phyloP scores from a whole-genome alignment of 1,284 basidiomycete genomes.

The Acaromyces ingoldii region DNA sequence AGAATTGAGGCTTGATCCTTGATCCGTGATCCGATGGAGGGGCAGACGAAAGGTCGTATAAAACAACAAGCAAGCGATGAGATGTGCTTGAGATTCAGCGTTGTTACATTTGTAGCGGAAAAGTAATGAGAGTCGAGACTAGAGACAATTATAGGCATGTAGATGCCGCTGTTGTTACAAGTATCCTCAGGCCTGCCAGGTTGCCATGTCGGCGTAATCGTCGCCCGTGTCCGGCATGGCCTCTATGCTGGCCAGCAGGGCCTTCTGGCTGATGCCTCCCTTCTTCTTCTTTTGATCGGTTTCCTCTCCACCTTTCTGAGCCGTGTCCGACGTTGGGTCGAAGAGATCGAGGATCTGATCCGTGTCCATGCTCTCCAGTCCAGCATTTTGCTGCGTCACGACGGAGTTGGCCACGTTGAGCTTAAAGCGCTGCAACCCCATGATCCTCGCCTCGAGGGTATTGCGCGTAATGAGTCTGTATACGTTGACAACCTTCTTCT shows the following conservation, averaged over 20 bases:
- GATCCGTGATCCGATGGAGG: too few relatives aligned
- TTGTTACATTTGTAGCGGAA: too few relatives aligned
- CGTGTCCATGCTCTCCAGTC: constrained; percentile 90
- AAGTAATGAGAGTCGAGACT: too few relatives aligned
- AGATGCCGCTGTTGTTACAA: too few relatives aligned
- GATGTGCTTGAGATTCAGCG: too few relatives aligned
- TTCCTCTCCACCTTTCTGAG: constrained; percentile 16
- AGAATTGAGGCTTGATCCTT: too few relatives aligned
- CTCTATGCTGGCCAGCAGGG: constrained; percentile 51
- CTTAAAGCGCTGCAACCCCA: constrained; percentile 96
- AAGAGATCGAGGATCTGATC: constrained; percentile 95
- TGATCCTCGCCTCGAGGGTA: constrained; percentile 98
- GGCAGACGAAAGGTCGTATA: too few relatives aligned
- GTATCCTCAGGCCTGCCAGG: constrained; percentile 21
- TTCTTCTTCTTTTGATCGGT: too few relatives aligned
- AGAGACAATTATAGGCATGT: too few relatives aligned
- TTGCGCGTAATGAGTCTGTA: constrained; percentile 95
- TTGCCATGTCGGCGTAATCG: constrained; percentile 41
- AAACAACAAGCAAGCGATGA: too few relatives aligned
- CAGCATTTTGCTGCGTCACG: constrained; percentile 94
- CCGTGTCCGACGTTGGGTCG: constrained; percentile 44
- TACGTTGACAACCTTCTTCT: constrained; percentile 98
- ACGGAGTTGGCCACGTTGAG: constrained; percentile 95
- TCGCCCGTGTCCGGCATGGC: constrained; percentile 50
- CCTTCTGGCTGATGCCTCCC: constrained; percentile 51